Conservation (phyloP, 306 rosid species). For the Castanea sativa region DNA sequence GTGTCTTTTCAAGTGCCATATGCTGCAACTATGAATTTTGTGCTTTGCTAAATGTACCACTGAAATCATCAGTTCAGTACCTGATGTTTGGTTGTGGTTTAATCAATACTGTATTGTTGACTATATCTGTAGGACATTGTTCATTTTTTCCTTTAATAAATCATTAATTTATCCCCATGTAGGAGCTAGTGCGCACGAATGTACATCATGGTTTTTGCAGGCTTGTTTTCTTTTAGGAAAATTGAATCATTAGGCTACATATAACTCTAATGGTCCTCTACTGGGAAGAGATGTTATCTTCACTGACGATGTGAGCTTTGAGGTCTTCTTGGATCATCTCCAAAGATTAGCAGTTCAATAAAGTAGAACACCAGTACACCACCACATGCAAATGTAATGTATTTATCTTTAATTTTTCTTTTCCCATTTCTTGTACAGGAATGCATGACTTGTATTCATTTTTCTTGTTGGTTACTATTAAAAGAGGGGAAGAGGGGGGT, state of each 20-base stretch:
- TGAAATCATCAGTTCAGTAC: background rate
- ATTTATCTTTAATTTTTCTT: background rate
- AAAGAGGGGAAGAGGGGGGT: no score
- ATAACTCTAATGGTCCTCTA: slow-evolving; percentile 62
- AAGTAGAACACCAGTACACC: slow-evolving; percentile 3
- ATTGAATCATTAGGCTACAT: slow-evolving; percentile 88
- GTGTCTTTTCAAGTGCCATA: background rate
- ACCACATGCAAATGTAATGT: slow-evolving; percentile 23
- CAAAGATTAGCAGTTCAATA: slow-evolving; percentile 95
- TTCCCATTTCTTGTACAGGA: slow-evolving; percentile 38
- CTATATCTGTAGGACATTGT: background rate
- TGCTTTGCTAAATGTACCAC: background rate
- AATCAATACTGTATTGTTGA: background rate
- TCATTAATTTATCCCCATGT: background rate
- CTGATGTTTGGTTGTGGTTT: background rate
- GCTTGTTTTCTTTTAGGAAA: slow-evolving; percentile 92
- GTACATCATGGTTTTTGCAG: slow-evolving; percentile 32
- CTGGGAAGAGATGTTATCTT: slow-evolving; percentile 91
- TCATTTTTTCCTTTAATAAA: background rate
- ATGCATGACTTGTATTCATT: slow-evolving; percentile 6
- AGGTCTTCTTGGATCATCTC: slow-evolving; percentile 93
- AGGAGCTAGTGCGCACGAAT: slow-evolving; percentile 9
- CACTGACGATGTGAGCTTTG: slow-evolving; percentile 92
- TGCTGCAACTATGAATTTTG: background rate
- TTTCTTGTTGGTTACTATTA: background rate